Base-by-base conservation (phyloP, 1,284 basidiomycete genomes). In the Volvariella surrecta region DNA sequence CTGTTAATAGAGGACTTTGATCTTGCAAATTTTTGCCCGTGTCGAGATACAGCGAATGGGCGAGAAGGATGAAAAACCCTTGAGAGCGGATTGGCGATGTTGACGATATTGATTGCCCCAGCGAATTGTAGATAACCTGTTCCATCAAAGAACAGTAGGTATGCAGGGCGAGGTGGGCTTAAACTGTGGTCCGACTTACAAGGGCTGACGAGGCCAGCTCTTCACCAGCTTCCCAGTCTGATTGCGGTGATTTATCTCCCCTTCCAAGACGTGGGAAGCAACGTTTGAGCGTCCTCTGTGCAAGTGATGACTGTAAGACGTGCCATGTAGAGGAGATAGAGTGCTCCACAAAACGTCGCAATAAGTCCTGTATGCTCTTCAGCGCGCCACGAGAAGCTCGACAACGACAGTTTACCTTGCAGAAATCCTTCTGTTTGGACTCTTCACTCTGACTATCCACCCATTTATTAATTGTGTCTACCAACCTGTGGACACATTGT, bases 241-340 rank as follows among this genome's bases (percentile, higher is more conserved):
- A 42, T 24, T 51, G 47, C 10, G 59, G 43, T 9, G 54, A 50
- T 1, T 64, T 59, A 39, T 6, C 11, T 28, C 66, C 44, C 2
- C 63, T 62, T 28, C 24, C 11, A 20, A 71, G 56, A 20, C 70
- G 62, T 8, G 79, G 71, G 52, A 71, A 78, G 30, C 62, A 58
- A 4, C 45, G 35, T 47, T 70, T 64, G 41, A 81, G 75, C 0
- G 66, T 63, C 43, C 24, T 28, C 11, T 28, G 24, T 6, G 24
- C 24, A 28, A 28, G 6, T 6, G 24, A 28, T 6, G 24, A 28
- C 11, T 28, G 24, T 28, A 28, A 11, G 6, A 11, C 11, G 24
- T 28, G 24, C 24, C 24, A 28, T 28, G 11, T 6, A 6, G 24
- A 28, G 6, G 24, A 28, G 6, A 28, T 11, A 6, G 24, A 6